Conservation (phyloP, 257 asterid species). For the Coffea canephora region DNA sequence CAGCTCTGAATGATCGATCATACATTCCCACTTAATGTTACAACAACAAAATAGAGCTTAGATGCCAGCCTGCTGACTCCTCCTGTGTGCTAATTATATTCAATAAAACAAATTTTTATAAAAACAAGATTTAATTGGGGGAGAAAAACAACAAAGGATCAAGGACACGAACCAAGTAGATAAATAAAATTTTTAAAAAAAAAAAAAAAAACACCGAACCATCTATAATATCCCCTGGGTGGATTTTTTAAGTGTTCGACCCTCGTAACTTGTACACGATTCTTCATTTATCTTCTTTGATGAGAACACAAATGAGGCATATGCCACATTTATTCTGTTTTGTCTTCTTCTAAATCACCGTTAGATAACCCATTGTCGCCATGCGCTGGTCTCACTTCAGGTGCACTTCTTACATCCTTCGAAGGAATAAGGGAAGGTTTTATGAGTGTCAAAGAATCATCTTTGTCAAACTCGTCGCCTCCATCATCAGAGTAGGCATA, state of each 20-base stretch:
- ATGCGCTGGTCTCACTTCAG: constrained; percentile 41
- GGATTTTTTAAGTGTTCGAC: background rate
- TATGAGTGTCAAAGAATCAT: constrained; percentile 66
- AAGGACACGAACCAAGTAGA: background rate
- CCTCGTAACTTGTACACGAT: background rate
- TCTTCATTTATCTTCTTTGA: background rate
- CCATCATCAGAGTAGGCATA: constrained; percentile 90
- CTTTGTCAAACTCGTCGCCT: constrained; percentile 78
- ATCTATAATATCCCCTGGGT: background rate
- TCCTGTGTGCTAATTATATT: background rate
- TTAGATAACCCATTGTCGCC: constrained; percentile 35
- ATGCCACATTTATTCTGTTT: constrained; percentile 51
- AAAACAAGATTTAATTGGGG: background rate
- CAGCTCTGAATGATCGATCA: background rate
- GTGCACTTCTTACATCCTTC: constrained; percentile 49
- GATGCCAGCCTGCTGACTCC: background rate
- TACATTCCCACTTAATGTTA: background rate
- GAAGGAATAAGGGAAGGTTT: constrained; percentile 63
- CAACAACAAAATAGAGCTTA: background rate
- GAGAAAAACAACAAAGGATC: background rate
- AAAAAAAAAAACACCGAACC: background rate
- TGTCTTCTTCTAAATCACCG: constrained; percentile 56
- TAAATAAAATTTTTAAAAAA: background rate
- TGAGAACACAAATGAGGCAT: background rate
- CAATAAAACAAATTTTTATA: constrained; percentile 8